Base-by-base conservation (phyloP, 768 basidiomycete genomes). In the Austroboletus eburneus region DNA sequence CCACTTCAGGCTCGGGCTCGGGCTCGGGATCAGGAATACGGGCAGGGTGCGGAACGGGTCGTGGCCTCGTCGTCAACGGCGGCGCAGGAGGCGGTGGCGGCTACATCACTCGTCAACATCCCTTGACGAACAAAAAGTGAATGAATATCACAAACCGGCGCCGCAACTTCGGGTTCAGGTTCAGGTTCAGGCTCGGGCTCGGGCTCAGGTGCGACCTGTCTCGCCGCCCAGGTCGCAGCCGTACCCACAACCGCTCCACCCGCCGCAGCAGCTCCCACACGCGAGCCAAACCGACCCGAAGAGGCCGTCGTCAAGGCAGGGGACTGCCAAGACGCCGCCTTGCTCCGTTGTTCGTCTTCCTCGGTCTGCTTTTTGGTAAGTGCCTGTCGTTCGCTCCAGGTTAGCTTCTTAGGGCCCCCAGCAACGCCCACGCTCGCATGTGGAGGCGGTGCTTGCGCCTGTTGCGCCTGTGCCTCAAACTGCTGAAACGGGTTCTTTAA, bases 321-420 rank as follows among this genome's bases (percentile, higher is more conserved):
- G 5, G 74, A 56, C 35, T 68, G 64, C 57, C 73, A 74, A 14
- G 73, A 73, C 1, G 83, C 81, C 36, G 72, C 69, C 36, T 72
- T 80, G 57, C 87, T 90, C 38, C 69, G 70, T 9, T 73, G 71
- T 49, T 83, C 83, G 46, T 91, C 93, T 54, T 88, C 91, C 54
- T 84, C 88, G 14, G 76, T 72, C 56, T 91, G 87, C 61, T 85
- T 85, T 73, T 93, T 94, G 1, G 91, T 86, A n/a, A 85, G 70
- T 0, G 89, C 92, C 61, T 97, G 94, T 18, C 94, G 76, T 64
- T 98, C 88, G 48, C 79, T 87, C 95, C 95, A 98, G 0, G 94
- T 95, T 51, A 95, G 65, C 65, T 91, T 94, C 72, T 89, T 89
- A 1, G 72, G 48, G 1, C 75, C 79, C 18, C 69, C 69, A 4